These are phyloP conservation scores for Plasmodium knowlesi DNA, from an alignment of 169 alveolate genomes.

Conservation along the genomic window DNA sequence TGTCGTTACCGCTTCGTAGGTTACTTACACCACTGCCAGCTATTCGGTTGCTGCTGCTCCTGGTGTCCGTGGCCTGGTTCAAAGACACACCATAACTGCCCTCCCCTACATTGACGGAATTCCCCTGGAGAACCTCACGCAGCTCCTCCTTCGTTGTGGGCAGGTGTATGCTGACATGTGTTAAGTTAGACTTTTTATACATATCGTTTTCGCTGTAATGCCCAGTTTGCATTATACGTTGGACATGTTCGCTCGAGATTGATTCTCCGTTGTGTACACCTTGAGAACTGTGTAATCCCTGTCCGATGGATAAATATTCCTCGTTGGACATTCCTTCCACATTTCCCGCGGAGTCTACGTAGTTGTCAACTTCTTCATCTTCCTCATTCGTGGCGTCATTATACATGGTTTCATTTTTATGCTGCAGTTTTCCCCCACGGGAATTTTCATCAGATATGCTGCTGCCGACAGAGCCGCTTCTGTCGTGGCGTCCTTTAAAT, in stretches of 20 bases:
- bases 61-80: background rate
- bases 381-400: slow-evolving; percentile 51
- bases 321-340: background rate
- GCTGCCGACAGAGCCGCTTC: background rate
- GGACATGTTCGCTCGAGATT: background rate
- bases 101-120: background rate
- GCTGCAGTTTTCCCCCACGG: background rate
- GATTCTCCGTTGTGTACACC: background rate
- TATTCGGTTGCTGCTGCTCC: background rate
- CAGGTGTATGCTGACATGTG: slow-evolving; percentile 49
- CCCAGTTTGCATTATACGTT: slow-evolving; percentile 9
- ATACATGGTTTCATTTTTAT: slow-evolving; percentile 46
- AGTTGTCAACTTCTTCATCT: background rate
- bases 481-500: background rate
- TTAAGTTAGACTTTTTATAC: background rate
- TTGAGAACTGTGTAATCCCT: background rate
- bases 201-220: slow-evolving; percentile 17
- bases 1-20: background rate
- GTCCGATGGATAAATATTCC: background rate
- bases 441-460: slow-evolving; percentile 4
- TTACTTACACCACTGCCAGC: background rate
- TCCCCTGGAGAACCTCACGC: slow-evolving; percentile 9
- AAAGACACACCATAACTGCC: background rate
- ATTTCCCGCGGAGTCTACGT: background rate
- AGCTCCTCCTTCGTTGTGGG: slow-evolving; percentile 7